Percentiles rank a stretch among this genome's conserved stretches.
Conservation (phyloP, 2,329 filamentous ascomycete genomes). For the Sarocladium kiliense region DNA sequence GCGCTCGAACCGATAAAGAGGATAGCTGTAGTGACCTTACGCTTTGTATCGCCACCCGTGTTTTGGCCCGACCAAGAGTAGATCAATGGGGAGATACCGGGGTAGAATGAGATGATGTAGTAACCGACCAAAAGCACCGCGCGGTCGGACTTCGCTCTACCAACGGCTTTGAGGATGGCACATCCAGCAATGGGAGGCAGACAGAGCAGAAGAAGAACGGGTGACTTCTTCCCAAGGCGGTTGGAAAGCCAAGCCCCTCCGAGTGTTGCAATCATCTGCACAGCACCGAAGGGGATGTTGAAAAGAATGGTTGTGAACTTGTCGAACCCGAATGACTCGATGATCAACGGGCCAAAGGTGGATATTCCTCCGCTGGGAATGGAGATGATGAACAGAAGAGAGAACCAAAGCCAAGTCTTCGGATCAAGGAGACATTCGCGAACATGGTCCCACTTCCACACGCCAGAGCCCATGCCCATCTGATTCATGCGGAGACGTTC, state of each 20-base stretch:
- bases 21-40: constrained; percentile 56
- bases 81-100: constrained; percentile 49
- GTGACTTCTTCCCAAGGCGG: constrained; percentile 48
- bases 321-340: constrained; percentile 52
- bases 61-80: constrained; percentile 54
- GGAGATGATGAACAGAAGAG: constrained; percentile 47
- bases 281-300: constrained; percentile 56
- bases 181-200: constrained; percentile 53
- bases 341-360: constrained; percentile 54
- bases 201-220: constrained; percentile 47
- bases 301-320: constrained; percentile 53
- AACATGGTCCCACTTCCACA: constrained; percentile 37
- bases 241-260: constrained; percentile 52
- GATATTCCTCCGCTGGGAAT: constrained; percentile 53
- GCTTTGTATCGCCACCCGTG: constrained; percentile 60
- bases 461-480: constrained; percentile 31
- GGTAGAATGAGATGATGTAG: constrained; percentile 56
- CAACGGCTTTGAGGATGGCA: constrained; percentile 46
- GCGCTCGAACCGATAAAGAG: constrained; percentile 57
- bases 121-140: constrained; percentile 51
- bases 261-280: constrained; percentile 55
- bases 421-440: constrained; percentile 31
- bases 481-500: constrained; percentile 51
- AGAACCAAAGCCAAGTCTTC: constrained; percentile 39
- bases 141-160: constrained; percentile 37